Evolutionary conservation across 176 grass and related monocot genomes (phyloP), one percentile per base, ranked within the genome.

Genomic region (Eragrostis curvula): DNA sequence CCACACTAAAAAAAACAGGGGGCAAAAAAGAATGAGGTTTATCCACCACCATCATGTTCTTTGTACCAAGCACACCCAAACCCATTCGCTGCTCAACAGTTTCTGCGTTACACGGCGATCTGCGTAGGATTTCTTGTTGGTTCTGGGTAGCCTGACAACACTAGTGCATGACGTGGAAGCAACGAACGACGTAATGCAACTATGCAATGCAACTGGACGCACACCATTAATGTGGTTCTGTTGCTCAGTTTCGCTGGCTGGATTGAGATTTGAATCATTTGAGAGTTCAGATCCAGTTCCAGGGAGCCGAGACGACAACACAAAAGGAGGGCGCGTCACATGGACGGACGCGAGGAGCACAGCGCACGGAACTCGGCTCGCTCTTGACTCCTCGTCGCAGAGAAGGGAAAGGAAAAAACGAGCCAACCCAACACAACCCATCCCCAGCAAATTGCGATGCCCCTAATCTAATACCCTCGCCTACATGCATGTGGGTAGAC

Each of bases 401-500:
- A 41, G 56, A 25, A 18, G 44, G 23, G 1, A 1, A 29, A 25
- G 7, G 6, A 8, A 12, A 45, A 21, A 70, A 51, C 1, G 3
- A 68, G 63, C 32, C 47, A 81, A 21, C 50, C 24, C 74, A 58
- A 3, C 9, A 60, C 73, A 25, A 44, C 40, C 23, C 39, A 57
- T 1, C 10, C 41, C 5, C 17, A 23, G 79, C 69, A 63, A 83
- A 82, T 45, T 11, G 57, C 24, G 77, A 52, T 23, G 60, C 75
- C 59, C 75, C 59, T 66, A 66, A 66, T 79, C 75, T 78, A 65
- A 65, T 48, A 5, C 76, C 66, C 61, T 17, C 50, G 10, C 51
- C 59, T 65, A 29, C 29, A 60, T 79, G 65, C 77, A 66, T 52
- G 61, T 66, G 77, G 45, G 49, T n/a, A n/a, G n/a, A n/a, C n/a